Evolutionary conservation across 2,329 filamentous ascomycete species (phyloP), one percentile per base, ranked within the genome.

Genomic region (Chlorencoelia australis): DNA sequence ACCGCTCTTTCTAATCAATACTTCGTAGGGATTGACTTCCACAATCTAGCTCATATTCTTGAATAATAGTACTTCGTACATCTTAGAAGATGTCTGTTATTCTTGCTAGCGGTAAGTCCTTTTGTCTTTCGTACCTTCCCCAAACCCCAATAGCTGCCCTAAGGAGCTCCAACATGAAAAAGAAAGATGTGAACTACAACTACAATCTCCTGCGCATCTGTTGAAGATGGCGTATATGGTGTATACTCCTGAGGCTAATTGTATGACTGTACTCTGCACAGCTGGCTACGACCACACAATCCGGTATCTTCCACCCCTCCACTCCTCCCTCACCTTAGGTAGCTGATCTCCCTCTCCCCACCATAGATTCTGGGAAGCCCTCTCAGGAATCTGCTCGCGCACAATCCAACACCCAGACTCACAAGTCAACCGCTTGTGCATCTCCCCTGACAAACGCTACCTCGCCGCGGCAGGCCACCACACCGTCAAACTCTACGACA

Each of bases 371-470:
- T 98, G 91, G 91, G 91, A 98, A 63, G 91, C 91, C 1, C 74
- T 98, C 38, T 95, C 88, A 8, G 91, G 91, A 36, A 96, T 98
- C 53, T 98, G 91, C 66, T 95, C 87, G 27, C 84, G 91, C 47
- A 98, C 91, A 15, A 96, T 98, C 51, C 91, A 95, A 52, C 89
- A 98, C 57, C 86, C 91, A 2, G 91, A 98, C 62, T 96, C 89
- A 7, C 91, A 98, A 62, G 91, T 98, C 51, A 98, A 98, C 63
- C 84, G 91, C 28, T 79, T 98, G 32, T 96, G 89, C 62, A 98
- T 98, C 55, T 95, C 91, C 9, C 91, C 91, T 45, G 91, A 98
- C 66, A 98, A 98, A 64, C 83, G 89, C 45, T 95, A 82, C 61
- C 80, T 63, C 83, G 84, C 43, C 82, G 79, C 16, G n/a, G 79